phyloP scores from a whole-genome alignment of 495 filamentous ascomycete species.

The Astrocystis sublimbata region DNA sequence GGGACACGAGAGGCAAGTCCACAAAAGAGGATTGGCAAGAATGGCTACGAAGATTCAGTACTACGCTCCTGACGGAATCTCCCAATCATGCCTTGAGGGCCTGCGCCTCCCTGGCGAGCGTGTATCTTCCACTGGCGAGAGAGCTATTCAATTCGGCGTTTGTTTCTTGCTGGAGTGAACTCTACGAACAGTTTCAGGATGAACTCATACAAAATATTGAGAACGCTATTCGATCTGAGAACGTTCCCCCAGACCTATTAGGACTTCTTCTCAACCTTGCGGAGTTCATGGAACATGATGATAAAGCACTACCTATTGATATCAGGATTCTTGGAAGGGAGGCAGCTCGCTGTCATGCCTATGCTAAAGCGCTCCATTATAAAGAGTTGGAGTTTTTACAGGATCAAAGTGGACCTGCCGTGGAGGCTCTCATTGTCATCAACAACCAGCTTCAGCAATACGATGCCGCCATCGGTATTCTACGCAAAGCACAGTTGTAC shows the following conservation, averaged over 20 bases:
- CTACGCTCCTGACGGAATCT: conserved; percentile 92
- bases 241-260: conserved; percentile 92
- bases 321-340: conserved; percentile 90
- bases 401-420: conserved; percentile 92
- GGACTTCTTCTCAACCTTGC: conserved; percentile 94
- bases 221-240: conserved; percentile 84
- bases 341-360: conserved; percentile 93
- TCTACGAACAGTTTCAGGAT: conserved; percentile 93
- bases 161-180: conserved; percentile 96
- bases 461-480: conserved; percentile 94
- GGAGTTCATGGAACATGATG: conserved; percentile 99
- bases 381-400: conserved; percentile 98
- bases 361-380: conserved; percentile 96
- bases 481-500: conserved; percentile 91
- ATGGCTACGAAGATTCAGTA: conserved; percentile 95
- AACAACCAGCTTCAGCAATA: conserved; percentile 98
- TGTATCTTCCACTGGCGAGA: conserved; percentile 87
- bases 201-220: conserved; percentile 95
- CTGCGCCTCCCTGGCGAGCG: conserved; percentile 85
- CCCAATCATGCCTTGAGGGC: conserved; percentile 92
- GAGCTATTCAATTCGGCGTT: conserved; percentile 98
- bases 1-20: conserved; percentile 93
- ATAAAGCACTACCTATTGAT: conserved; percentile 96
- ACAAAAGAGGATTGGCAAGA: conserved; percentile 98
- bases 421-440: conserved; percentile 96